Conservation (phyloP, 805 yeast genomes). For the Zygosaccharomyces rouxii region DNA sequence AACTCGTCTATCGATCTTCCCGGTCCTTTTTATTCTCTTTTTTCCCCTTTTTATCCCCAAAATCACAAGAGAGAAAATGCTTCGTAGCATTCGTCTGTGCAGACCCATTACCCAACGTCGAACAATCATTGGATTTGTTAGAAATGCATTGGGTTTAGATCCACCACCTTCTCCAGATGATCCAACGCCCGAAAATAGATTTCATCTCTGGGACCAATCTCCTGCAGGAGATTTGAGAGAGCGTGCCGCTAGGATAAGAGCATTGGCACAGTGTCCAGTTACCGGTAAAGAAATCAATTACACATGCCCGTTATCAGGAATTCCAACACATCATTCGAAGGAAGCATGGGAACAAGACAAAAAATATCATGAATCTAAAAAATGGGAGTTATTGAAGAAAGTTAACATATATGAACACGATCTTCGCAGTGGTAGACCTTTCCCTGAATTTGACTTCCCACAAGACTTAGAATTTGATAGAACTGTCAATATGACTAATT, state of each 20-base stretch:
- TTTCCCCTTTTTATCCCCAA: not conserved
- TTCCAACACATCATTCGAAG: constrained; percentile 89
- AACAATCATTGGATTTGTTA: constrained; percentile 37
- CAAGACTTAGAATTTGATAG: constrained; percentile 70
- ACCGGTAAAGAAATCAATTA: constrained; percentile 73
- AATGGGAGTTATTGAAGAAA: constrained; percentile 70
- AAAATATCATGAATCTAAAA: constrained; percentile 62
- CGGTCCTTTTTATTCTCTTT: not conserved
- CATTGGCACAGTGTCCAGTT: constrained; percentile 87
- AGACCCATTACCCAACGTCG: constrained; percentile 13
- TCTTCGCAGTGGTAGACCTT: constrained; percentile 85
- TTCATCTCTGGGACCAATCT: constrained; percentile 88
- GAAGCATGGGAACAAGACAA: constrained; percentile 85
- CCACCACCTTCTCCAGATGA: constrained; percentile 60
- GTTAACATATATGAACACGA: constrained; percentile 95
- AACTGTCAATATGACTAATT: constrained; percentile 67
- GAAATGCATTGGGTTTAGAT: constrained; percentile 53
- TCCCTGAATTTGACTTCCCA: constrained; percentile 95
- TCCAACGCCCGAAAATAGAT: constrained; percentile 68
- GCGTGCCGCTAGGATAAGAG: constrained; percentile 85
- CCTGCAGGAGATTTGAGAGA: constrained; percentile 84
- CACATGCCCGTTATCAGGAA: constrained; percentile 91
- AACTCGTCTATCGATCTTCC: not conserved
- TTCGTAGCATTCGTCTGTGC: not conserved
- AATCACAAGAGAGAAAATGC: not conserved